Conservation (phyloP, 345 rosid genomes). For the Pistacia atlantica region DNA sequence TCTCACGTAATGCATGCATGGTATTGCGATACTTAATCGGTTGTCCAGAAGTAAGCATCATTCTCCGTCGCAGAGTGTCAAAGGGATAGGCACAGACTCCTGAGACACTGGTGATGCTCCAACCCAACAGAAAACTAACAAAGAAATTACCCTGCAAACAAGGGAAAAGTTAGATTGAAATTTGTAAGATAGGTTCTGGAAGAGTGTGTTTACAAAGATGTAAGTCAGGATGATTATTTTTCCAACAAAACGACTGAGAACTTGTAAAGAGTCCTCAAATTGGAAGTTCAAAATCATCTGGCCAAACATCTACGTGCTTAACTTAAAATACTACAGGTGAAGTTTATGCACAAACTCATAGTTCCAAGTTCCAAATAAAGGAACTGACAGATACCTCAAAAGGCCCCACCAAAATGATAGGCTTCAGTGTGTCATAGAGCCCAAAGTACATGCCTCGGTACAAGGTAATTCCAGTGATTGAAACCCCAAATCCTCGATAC, state of each 20-base stretch:
- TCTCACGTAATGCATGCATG: constrained; percentile 69
- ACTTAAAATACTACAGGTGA: constrained; percentile 2
- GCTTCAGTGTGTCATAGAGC: constrained; percentile 87
- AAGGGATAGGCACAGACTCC: constrained; percentile 93
- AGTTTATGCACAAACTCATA: not conserved
- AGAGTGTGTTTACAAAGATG: not conserved
- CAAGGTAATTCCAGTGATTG: constrained; percentile 86
- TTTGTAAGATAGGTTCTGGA: not conserved
- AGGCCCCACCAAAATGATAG: constrained; percentile 78
- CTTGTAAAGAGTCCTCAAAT: constrained; percentile 3
- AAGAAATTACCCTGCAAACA: constrained; percentile 77
- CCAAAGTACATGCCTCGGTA: constrained; percentile 97
- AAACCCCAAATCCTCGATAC: constrained; percentile 89
- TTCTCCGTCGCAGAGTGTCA: constrained; percentile 83
- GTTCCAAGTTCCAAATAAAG: constrained; percentile 5
- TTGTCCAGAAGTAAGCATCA: constrained; percentile 96
- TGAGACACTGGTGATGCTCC: constrained; percentile 88
- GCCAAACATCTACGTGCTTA: not conserved
- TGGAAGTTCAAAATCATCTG: not conserved
- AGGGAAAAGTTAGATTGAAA: not conserved
- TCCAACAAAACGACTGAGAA: not conserved
- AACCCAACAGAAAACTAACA: constrained; percentile 86
- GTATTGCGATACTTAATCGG: constrained; percentile 61
- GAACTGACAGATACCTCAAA: constrained; percentile 56
- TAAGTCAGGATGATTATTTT: not conserved